Percentiles rank a stretch among this genome's conserved stretches.
Conservation (phyloP, 2,329 filamentous ascomycete genomes). For the Ascochyta koolunga region DNA sequence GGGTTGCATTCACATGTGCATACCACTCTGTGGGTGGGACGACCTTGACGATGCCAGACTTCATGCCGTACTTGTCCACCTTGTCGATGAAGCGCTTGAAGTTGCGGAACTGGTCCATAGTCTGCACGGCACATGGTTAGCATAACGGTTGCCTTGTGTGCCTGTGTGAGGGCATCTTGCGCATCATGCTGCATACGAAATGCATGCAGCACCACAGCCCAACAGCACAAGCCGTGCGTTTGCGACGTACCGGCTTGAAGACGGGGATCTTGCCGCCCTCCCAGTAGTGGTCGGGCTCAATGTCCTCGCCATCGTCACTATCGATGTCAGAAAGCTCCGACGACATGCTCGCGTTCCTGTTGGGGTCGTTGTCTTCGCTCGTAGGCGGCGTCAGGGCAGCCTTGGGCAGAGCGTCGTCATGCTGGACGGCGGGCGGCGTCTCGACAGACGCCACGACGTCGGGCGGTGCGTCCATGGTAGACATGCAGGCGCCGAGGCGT, state of each 20-base stretch:
- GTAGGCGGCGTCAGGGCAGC: conserved; percentile 58
- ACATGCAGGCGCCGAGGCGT: conserved; percentile 24
- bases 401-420: conserved; percentile 40
- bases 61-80: conserved; percentile 95
- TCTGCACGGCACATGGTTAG: conserved; percentile 52
- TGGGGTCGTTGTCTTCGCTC: conserved; percentile 56
- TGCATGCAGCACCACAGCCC: no score
- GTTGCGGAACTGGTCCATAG: conserved; percentile 91
- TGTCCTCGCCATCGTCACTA: conserved; percentile 65
- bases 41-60: conserved; percentile 94
- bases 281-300: conserved; percentile 87
- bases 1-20: conserved; percentile 34
- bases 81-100: conserved; percentile 92
- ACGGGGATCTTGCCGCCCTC: conserved; percentile 83
- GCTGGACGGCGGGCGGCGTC: conserved; percentile 24
- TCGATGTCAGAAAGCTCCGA: conserved; percentile 57
- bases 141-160: conserved; percentile 1
- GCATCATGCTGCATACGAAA: conserved; percentile 8
- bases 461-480: conserved; percentile 37
- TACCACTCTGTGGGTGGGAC: conserved; percentile 94
- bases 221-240: conserved; percentile 3
- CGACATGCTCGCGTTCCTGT: conserved; percentile 52
- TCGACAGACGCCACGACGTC: conserved; percentile 45
- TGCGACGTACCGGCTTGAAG: conserved; percentile 76
- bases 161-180: neutral